Conservation (phyloP, 768 basidiomycete species). For the Brasilioporus rufonigricans region DNA sequence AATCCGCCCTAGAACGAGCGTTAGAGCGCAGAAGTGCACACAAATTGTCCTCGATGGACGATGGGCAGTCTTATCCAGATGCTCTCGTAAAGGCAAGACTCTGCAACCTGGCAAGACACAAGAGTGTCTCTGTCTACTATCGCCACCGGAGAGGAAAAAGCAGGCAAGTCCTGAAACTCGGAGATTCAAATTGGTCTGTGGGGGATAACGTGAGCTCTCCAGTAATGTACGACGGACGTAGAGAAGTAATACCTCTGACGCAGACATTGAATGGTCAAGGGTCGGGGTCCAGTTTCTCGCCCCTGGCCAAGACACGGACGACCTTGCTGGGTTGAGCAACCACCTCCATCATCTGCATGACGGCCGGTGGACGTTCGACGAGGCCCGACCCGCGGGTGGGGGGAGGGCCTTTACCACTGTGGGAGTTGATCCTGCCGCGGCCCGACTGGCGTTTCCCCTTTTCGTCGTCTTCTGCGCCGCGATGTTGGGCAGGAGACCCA, state of each 20-base stretch:
- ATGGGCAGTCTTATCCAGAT: constrained; percentile 17
- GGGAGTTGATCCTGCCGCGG: constrained; percentile 31
- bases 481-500: constrained; percentile 17
- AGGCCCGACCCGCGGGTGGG: constrained; percentile 38
- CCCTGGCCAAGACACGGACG: constrained; percentile 76
- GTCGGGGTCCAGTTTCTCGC: constrained; percentile 74
- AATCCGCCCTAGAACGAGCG: constrained; percentile 18
- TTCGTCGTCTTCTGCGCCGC: constrained; percentile 33
- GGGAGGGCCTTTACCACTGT: constrained; percentile 16
- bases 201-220: not conserved
- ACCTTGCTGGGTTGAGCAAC: constrained; percentile 71
- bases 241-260: constrained; percentile 11
- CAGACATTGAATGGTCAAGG: constrained; percentile 12
- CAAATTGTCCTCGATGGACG: constrained; percentile 23
- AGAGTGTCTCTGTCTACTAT: constrained; percentile 21
- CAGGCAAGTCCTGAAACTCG: constrained; percentile 19
- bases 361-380: constrained; percentile 75
- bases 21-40: constrained; percentile 25
- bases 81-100: constrained; percentile 21
- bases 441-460: constrained; percentile 28
- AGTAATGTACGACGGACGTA: not conserved
- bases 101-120: constrained; percentile 25
- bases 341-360: constrained; percentile 81
- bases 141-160: constrained; percentile 15
- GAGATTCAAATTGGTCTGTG: constrained; percentile 14